Base-by-base conservation (phyloP, 2,329 filamentous ascomycete species). In the Trichoderma sp. region DNA sequence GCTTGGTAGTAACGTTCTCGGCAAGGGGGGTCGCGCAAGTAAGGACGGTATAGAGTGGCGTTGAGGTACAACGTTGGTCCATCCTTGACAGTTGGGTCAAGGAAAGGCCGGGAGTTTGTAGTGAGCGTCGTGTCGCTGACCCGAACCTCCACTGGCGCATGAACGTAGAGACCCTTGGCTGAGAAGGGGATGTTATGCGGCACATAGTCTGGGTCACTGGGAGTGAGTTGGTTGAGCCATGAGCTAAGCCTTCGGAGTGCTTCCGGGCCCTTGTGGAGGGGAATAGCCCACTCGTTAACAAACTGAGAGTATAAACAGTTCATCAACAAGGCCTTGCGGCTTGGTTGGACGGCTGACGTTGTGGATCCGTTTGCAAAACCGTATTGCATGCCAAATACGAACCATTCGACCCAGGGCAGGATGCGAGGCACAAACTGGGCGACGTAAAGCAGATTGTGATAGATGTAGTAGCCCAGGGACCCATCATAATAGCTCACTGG, bases 301-400 rank as follows among this genome's bases (percentile, higher is more conserved):
- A 93, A 97, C 77, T 99, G 96, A n/a, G 92, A 95, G 83, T 97
- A 99, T 6, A 98, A 87, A 76, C 96, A 99, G 82, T 99, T 96
- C 92, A 99, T 95, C 64, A 97, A 85, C 56, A 98, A 86, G 14
- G 94, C 95, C 72, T 90, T 84, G 70, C 91, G 89, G 71, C 91
- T 91, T 26, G 91, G 89, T 79, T 97, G 91, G 21, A 97, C 87
- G 6, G 91, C 95, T n/a, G 86, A 84, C 51, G 89, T 91, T 64
- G 85, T 85, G 3, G 85, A 86, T 60, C 89, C 89, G 70, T 92
- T 87, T 39, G 84, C 84, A 84, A 97, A 97, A 63, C 95, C 95
- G 78, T 97, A 98, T 79, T 98, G 94, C 91, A 98, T 93, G 74
- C 94, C 94, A 75, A 97, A 97, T 67, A 98, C 91, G 78, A 97